These are phyloP conservation scores for Didymella lethalis DNA, from an alignment of 2,329 filamentous ascomycete species.

Conservation along the genomic window DNA sequence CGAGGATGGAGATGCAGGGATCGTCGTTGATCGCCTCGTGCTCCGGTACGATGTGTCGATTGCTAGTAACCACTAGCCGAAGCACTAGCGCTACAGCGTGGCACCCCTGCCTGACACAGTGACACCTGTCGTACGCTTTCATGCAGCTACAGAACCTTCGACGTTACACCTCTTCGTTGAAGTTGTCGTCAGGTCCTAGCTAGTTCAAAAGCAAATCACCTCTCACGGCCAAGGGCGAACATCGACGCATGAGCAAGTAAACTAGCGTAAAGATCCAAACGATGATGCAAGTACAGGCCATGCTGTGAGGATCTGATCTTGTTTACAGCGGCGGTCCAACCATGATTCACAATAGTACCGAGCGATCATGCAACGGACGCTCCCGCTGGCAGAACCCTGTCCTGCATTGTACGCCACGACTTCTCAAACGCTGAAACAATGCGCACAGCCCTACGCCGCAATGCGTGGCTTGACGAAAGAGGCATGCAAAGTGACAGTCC, in stretches of 20 bases:
- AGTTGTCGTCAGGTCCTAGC: not conserved
- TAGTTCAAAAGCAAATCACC: not conserved
- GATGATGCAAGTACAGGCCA: not conserved
- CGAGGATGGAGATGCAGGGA: not conserved
- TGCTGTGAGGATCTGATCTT: not conserved
- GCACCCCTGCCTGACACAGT: not conserved
- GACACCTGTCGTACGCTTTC: not conserved
- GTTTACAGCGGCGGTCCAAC: not conserved
- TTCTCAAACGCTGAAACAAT: slow-evolving; percentile 3
- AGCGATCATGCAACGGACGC: not conserved
- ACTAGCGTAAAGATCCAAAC: too few relatives aligned
- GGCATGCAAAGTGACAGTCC: not conserved
- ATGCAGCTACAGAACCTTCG: not conserved
- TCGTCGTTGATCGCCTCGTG: not conserved
- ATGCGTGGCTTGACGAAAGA: not conserved
- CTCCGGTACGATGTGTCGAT: not conserved
- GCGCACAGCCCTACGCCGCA: slow-evolving; percentile 4
- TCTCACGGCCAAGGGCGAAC: not conserved
- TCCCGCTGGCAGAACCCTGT: slow-evolving; percentile 3
- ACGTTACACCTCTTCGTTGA: not conserved
- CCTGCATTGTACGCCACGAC: slow-evolving; percentile 1
- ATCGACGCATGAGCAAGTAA: not conserved
- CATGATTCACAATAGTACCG: not conserved
- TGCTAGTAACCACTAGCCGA: not conserved
- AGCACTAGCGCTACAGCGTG: not conserved